Percentiles rank a stretch among this genome's conserved stretches.
Conservation (phyloP, 78 protist species). For the Planoprotostelium fungivorum region DNA sequence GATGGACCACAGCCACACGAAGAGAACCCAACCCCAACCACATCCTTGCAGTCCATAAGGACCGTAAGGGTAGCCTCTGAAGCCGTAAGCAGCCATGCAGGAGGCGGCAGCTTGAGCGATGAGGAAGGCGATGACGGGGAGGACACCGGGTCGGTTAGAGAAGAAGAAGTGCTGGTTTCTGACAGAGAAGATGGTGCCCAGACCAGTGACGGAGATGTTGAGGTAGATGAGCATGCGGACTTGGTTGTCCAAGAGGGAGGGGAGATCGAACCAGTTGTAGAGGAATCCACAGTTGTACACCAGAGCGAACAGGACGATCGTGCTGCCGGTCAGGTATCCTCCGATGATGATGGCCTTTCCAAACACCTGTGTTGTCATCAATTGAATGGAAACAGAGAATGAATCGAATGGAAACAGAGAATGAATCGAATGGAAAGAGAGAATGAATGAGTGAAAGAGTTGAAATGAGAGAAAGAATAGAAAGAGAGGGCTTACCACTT, state of each 20-base stretch:
- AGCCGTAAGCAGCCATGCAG: neutral
- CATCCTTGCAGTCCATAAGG: slow-evolving; percentile 20
- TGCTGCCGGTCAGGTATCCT: slow-evolving; percentile 6
- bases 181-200: slow-evolving; percentile 41
- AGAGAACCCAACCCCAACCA: slow-evolving; percentile 23
- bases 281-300: neutral
- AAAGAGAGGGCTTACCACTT: too few species aligned
- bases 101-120: slow-evolving; percentile 21
- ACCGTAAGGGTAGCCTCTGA: neutral
- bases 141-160: slow-evolving; percentile 16
- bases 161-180: slow-evolving; percentile 22
- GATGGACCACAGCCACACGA: slow-evolving; percentile 41
- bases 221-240: slow-evolving; percentile 40
- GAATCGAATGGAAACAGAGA: neutral
- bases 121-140: slow-evolving; percentile 23
- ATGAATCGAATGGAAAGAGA: neutral
- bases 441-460: too few species aligned
- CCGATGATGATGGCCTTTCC: neutral
- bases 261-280: neutral
- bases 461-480: too few species aligned
- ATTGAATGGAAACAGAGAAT: neutral
- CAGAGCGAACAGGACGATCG: neutral
- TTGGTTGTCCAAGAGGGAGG: neutral
- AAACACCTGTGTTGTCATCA: neutral
- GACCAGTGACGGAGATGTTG: slow-evolving; percentile 36